Conservation (phyloP, 768 basidiomycete genomes). For the Hygrophorus russula region DNA sequence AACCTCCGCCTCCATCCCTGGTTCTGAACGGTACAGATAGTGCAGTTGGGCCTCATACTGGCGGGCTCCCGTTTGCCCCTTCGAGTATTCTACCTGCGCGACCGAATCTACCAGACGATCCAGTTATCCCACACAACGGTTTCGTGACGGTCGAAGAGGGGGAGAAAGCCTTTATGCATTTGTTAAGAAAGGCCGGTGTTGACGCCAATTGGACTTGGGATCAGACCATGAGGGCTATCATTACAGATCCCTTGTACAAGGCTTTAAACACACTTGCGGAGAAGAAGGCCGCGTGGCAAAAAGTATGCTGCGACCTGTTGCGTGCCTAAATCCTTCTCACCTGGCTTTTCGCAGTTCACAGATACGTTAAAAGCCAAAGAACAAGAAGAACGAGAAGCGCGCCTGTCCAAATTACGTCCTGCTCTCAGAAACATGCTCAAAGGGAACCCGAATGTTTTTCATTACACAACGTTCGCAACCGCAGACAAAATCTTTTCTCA, state of each 20-base stretch:
- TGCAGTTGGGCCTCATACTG: constrained; percentile 40
- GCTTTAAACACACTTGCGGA: constrained; percentile 88
- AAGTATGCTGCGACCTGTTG: constrained; percentile 38
- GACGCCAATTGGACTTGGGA: constrained; percentile 97
- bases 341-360: constrained; percentile 47
- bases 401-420: constrained; percentile 79
- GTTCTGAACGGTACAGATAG: constrained; percentile 38
- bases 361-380: constrained; percentile 69
- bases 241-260: constrained; percentile 96
- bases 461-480: constrained; percentile 85
- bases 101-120: constrained; percentile 77
- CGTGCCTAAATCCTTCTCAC: background rate
- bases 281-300: constrained; percentile 90
- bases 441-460: constrained; percentile 80
- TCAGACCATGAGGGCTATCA: constrained; percentile 93
- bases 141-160: constrained; percentile 82
- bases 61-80: constrained; percentile 47
- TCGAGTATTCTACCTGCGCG: constrained; percentile 56
- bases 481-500: constrained; percentile 78
- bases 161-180: constrained; percentile 87
- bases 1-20: too few species aligned
- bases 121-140: constrained; percentile 83
- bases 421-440: constrained; percentile 78
- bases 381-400: constrained; percentile 74
- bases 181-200: constrained; percentile 82